phyloP scores from a whole-genome alignment of 2,329 filamentous ascomycete genomes.

The Dothiorella sarmentorum region DNA sequence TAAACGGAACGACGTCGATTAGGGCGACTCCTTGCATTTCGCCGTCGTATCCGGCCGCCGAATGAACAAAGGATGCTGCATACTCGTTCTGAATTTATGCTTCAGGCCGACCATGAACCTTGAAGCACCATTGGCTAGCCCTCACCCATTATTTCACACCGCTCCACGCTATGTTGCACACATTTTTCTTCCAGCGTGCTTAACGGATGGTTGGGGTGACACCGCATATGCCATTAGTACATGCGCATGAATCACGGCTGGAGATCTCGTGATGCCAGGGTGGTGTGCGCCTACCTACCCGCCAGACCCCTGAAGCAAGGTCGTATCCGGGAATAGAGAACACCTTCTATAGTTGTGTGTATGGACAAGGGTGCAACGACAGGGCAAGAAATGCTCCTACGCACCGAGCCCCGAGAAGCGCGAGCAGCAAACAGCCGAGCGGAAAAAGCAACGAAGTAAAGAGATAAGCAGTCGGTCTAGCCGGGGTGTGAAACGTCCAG shows the following conservation, averaged over 20 bases:
- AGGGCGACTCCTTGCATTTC: conserved; percentile 3
- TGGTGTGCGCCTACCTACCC: neutral
- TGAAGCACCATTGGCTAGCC: neutral
- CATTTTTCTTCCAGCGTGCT: conserved; percentile 7
- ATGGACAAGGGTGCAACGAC: conserved; percentile 8
- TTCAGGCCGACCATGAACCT: conserved; percentile 10
- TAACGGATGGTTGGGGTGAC: conserved; percentile 9
- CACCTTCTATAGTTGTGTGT: conserved; percentile 7
- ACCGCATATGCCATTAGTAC: conserved; percentile 5
- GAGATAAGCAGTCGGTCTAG: neutral
- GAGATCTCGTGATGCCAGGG: conserved; percentile 8
- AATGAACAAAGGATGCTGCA: conserved; percentile 10
- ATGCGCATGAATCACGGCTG: conserved; percentile 13
- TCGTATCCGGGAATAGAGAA: conserved; percentile 13
- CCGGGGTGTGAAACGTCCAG: neutral
- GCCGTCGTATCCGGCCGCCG: neutral
- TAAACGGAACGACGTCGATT: neutral
- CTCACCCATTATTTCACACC: neutral
- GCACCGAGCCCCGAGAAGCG: neutral
- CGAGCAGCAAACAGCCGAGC: neutral
- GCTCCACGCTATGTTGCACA: neutral
- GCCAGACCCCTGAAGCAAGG: neutral
- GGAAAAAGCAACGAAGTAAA: neutral
- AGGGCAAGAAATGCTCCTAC: neutral
- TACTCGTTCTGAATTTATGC: conserved; percentile 5